phyloP scores from a whole-genome alignment of 768 basidiomycete species.

The Mycena haematopus region DNA sequence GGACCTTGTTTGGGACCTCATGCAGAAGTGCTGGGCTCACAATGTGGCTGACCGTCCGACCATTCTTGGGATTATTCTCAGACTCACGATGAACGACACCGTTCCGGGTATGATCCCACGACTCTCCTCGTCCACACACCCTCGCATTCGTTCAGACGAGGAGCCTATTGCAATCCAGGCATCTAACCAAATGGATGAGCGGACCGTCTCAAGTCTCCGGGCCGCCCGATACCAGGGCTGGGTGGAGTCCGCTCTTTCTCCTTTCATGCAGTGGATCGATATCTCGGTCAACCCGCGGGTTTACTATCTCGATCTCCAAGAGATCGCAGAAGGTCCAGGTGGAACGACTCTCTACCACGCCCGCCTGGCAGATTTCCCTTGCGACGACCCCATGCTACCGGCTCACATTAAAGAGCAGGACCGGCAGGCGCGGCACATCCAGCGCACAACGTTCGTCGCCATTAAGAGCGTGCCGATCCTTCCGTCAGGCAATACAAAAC shows the following conservation, averaged over 20 bases:
- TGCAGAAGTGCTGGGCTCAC: constrained; percentile 26
- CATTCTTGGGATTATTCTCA: neutral
- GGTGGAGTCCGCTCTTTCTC: constrained; percentile 43
- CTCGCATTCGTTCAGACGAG: neutral
- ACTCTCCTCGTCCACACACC: neutral
- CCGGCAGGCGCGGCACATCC: neutral
- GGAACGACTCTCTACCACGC: constrained; percentile 45
- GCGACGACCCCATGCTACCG: neutral
- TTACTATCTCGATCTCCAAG: constrained; percentile 52
- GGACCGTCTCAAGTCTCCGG: constrained; percentile 46
- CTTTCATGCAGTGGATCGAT: constrained; percentile 47
- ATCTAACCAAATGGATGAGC: too few species aligned
- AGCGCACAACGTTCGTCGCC: constrained; percentile 45
- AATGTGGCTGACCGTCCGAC: constrained; percentile 20
- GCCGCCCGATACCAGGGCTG: constrained; percentile 37
- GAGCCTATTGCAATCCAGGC: constrained; percentile 15
- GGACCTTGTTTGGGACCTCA: constrained; percentile 24
- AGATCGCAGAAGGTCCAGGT: constrained; percentile 61
- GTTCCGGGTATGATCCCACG: neutral
- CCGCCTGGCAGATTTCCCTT: neutral
- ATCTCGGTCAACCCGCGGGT: constrained; percentile 45
- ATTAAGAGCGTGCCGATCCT: constrained; percentile 56
- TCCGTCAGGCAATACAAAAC: constrained; percentile 44
- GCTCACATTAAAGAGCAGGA: neutral
- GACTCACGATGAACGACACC: neutral